These are phyloP conservation scores for Vanilla planifolia DNA, from an alignment of 106 monocot genomes.

Conservation along the genomic window DNA sequence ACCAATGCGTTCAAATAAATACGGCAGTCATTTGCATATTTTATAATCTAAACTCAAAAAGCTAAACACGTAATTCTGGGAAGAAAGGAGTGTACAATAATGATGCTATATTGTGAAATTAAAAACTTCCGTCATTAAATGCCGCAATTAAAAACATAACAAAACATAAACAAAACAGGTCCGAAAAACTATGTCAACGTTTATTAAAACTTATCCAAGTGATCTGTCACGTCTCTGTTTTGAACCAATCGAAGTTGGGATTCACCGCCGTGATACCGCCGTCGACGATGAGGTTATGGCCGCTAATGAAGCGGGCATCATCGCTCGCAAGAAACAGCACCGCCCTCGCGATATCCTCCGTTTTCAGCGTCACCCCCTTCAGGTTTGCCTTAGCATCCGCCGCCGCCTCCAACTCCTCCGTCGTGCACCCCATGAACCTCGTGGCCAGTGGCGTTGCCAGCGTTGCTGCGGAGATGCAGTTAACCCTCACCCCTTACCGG, in stretches of 20 bases:
- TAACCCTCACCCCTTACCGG: not conserved
- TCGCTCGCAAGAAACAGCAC: constrained; percentile 27
- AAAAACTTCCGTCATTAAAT: no score
- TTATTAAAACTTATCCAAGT: no score
- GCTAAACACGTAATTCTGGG: no score
- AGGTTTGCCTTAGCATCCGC: constrained; percentile 3
- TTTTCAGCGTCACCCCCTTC: constrained; percentile 14
- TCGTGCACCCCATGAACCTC: not conserved
- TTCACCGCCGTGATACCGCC: constrained; percentile 11
- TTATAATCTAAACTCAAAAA: no score
- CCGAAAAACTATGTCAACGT: no score
- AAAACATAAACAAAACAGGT: no score
- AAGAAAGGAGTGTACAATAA: no score
- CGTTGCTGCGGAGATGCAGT: constrained; percentile 1
- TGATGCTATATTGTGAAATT: no score
- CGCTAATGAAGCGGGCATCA: constrained; percentile 24
- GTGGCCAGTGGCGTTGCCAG: constrained; percentile 15
- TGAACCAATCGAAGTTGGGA: constrained; percentile 5
- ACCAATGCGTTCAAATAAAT: no score
- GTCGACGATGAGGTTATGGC: constrained; percentile 30
- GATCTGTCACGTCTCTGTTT: not conserved
- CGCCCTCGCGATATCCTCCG: constrained; percentile 23
- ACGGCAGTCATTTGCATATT: no score
- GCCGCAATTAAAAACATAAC: no score
- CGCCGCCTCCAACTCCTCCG: constrained; percentile 1